Percentiles rank a stretch among this genome's conserved stretches.
Conservation (phyloP, 176 grass and related monocot genomes). For the Oryza glumipatula region DNA sequence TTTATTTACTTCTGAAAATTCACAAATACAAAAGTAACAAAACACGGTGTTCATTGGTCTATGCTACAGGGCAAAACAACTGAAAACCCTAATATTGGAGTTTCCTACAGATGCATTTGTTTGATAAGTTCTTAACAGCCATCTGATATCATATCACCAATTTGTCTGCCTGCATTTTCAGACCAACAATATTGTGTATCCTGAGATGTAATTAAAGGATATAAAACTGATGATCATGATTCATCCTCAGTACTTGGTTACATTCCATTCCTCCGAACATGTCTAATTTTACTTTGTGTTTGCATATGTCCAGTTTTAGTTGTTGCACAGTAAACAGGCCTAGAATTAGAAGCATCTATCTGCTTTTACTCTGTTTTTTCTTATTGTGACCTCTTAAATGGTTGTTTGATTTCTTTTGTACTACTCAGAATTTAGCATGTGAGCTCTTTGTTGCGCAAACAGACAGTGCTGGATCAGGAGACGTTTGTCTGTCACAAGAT, state of each 20-base stretch:
- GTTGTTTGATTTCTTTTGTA: slow-evolving; percentile 24
- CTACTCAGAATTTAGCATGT: slow-evolving; percentile 59
- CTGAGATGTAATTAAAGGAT: slow-evolving; percentile 6
- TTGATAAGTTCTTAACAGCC: neutral
- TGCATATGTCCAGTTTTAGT: slow-evolving; percentile 19
- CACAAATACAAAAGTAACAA: no score
- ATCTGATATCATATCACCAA: slow-evolving; percentile 6
- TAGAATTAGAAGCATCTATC: slow-evolving; percentile 12
- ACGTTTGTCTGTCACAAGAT: slow-evolving; percentile 52
- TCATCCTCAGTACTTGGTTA: neutral
- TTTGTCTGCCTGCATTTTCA: neutral
- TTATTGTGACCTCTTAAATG: slow-evolving; percentile 19
- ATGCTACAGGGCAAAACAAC: slow-evolving; percentile 15
- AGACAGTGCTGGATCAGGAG: slow-evolving; percentile 42
- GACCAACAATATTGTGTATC: neutral
- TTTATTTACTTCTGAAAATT: neutral
- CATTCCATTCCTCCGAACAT: neutral
- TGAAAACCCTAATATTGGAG: neutral
- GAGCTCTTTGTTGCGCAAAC: slow-evolving; percentile 58
- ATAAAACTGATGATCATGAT: slow-evolving; percentile 7
- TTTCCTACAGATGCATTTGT: slow-evolving; percentile 11
- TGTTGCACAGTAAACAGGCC: slow-evolving; percentile 13
- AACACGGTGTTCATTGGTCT: neutral
- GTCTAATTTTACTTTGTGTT: neutral
- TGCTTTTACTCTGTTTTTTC: slow-evolving; percentile 44